Evolutionary conservation across 2,329 filamentous ascomycete genomes (phyloP).

Genomic region (Stagonosporopsis vannaccii): DNA sequence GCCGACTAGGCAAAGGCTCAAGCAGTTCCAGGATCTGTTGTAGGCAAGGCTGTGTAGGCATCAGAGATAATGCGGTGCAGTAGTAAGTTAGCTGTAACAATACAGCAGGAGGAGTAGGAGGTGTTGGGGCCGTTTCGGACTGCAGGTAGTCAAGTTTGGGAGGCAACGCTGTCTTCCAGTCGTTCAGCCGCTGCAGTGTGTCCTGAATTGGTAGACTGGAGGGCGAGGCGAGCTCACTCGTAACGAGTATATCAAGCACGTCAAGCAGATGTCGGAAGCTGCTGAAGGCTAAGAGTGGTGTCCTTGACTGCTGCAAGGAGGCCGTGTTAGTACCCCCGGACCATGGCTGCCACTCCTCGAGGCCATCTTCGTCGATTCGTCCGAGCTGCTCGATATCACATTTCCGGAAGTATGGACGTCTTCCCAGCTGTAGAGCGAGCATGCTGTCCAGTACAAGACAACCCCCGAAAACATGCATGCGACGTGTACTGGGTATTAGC

Average conservation of each 20-base stretch:
- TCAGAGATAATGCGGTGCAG: conserved; percentile 31
- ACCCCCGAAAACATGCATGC: conserved; percentile 59
- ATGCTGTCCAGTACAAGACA: conserved; percentile 70
- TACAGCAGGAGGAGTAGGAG: conserved; percentile 36
- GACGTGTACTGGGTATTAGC: conserved; percentile 34
- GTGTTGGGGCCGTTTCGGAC: conserved; percentile 18
- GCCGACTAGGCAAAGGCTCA: conserved; percentile 31
- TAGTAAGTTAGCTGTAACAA: conserved; percentile 41
- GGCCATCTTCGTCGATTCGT: conserved; percentile 67
- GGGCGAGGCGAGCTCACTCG: conserved; percentile 19
- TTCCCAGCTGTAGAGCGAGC: conserved; percentile 60
- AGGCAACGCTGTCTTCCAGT: conserved; percentile 46
- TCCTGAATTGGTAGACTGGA: conserved; percentile 39
- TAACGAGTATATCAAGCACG: conserved; percentile 35
- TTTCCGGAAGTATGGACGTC: conserved; percentile 58
- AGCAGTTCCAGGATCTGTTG: conserved; percentile 32
- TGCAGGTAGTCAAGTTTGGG: conserved; percentile 32
- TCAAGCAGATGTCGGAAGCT: conserved; percentile 61
- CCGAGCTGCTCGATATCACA: conserved; percentile 59
- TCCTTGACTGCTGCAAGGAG: conserved; percentile 26
- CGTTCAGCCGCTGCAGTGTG: conserved; percentile 45
- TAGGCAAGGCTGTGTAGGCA: conserved; percentile 30
- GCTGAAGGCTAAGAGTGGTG: conserved; percentile 56
- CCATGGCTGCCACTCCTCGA: conserved; percentile 81
- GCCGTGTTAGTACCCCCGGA: conserved; percentile 56